Evolutionary conservation across 768 basidiomycete species (phyloP).

Genomic region (Russula ochroleuca): DNA sequence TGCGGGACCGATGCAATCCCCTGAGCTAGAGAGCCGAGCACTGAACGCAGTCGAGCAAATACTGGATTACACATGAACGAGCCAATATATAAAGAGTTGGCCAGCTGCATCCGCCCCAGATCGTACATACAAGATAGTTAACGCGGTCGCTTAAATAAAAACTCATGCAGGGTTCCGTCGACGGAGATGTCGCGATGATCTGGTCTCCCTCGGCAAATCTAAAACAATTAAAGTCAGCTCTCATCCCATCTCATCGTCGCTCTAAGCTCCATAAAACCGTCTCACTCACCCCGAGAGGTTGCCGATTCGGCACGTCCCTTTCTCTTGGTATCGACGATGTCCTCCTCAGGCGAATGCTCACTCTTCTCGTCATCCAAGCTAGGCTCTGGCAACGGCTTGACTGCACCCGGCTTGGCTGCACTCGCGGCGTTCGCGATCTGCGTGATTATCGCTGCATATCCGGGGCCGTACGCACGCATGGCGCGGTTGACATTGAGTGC

Average conservation of each 20-base stretch:
- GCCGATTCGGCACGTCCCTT: constrained; percentile 6
- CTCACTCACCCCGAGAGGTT: constrained; percentile 10
- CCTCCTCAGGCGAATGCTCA: constrained; percentile 13
- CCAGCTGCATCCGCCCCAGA: not conserved
- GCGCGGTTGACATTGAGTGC: constrained; percentile 60
- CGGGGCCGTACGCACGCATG: constrained; percentile 53
- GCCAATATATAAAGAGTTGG: too few species aligned
- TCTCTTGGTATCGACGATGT: not conserved
- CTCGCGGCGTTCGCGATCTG: not conserved
- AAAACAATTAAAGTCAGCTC: not conserved
- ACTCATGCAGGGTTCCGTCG: constrained; percentile 14
- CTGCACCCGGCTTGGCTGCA: not conserved
- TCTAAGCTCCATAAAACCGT: not conserved
- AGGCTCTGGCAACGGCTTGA: not conserved
- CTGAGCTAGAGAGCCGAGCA: too few species aligned
- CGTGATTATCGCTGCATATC: not conserved
- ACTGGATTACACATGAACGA: too few species aligned
- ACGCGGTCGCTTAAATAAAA: not conserved
- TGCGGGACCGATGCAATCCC: too few species aligned
- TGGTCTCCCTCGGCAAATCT: constrained; percentile 11
- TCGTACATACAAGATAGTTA: not conserved
- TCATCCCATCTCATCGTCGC: not conserved
- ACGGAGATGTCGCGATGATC: constrained; percentile 10
- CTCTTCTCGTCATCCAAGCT: constrained; percentile 4
- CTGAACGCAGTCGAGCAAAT: too few species aligned